A percentile compares a stretch with the other conserved stretches of the same genome.
Evolutionary conservation across 2,329 filamentous ascomycete species (phyloP).

Genomic region (Thermothelomyces thermophilus): DNA sequence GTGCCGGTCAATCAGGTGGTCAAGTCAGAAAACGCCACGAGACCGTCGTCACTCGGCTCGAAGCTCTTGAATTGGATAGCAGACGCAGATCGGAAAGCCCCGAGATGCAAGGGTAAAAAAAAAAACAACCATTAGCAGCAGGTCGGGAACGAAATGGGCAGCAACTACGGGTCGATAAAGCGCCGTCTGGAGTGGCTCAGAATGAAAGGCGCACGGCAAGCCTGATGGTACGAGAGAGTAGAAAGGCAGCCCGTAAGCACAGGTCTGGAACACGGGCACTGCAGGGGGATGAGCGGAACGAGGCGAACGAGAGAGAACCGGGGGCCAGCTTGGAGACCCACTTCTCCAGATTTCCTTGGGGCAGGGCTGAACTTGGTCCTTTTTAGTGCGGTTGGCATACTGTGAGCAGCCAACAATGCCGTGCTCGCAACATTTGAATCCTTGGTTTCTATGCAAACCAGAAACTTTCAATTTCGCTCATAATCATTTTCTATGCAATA

Average conservation of each 20-base stretch:
- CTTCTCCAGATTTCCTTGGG: neutral
- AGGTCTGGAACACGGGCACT: neutral
- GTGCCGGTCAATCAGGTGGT: slow-evolving; percentile 26
- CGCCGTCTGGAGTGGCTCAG: neutral
- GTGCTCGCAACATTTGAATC: no score
- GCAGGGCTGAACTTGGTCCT: neutral
- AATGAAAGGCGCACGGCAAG: slow-evolving; percentile 2
- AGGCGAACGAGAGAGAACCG: no score
- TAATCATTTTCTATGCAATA: neutral
- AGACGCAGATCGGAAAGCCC: slow-evolving; percentile 5
- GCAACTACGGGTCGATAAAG: no score
- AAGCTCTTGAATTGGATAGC: neutral
- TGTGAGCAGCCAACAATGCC: no score
- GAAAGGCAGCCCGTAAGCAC: neutral
- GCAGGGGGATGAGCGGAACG: neutral
- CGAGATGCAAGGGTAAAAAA: neutral
- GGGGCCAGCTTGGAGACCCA: neutral
- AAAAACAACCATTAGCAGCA: neutral
- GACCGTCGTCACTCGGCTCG: slow-evolving; percentile 19
- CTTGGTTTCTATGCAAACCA: neutral
- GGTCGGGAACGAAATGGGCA: slow-evolving; percentile 3
- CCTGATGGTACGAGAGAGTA: slow-evolving; percentile 1
- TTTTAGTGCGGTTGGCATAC: no score
- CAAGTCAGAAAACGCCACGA: slow-evolving; percentile 28
- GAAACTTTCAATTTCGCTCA: neutral